These are phyloP conservation scores for Aethionema arabicum DNA, from an alignment of 345 rosid genomes.

Conservation along the genomic window DNA sequence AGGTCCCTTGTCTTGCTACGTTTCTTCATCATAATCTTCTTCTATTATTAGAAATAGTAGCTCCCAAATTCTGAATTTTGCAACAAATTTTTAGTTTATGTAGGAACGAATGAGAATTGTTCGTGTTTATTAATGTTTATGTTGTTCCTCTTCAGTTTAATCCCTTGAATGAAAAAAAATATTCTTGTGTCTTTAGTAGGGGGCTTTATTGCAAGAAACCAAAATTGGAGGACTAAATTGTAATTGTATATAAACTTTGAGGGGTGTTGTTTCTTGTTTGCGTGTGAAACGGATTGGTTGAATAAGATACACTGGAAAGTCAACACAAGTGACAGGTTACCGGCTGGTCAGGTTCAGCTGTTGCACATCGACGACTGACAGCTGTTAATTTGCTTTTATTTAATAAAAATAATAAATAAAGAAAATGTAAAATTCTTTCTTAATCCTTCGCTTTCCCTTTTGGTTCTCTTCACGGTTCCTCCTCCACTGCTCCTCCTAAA, in stretches of 20 bases:
- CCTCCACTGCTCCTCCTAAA: conserved; percentile 9
- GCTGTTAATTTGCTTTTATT: conserved; percentile 11
- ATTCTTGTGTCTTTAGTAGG: background rate
- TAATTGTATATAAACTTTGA: background rate
- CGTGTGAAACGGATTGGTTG: conserved; percentile 1
- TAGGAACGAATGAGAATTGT: conserved; percentile 2
- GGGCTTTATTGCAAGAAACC: background rate
- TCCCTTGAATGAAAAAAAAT: background rate
- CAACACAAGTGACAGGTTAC: conserved; percentile 29
- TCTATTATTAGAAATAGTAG: conserved; percentile 16
- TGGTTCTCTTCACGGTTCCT: conserved; percentile 8
- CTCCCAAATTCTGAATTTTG: background rate
- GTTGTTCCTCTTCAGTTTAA: background rate
- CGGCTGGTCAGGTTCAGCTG: conserved; percentile 29
- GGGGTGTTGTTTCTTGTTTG: background rate
- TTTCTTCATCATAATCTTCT: conserved; percentile 11
- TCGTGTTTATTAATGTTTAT: background rate
- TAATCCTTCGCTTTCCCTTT: conserved; percentile 23
- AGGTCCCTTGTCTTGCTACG: background rate
- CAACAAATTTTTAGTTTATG: conserved; percentile 5
- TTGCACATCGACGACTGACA: conserved; percentile 19
- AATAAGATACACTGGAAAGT: conserved; percentile 21
- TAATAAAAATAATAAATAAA: background rate
- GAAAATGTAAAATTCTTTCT: background rate
- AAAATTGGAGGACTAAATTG: background rate